phyloP scores from a whole-genome alignment of 164 flowering plant genomes.

The Dillenia turbinata region DNA sequence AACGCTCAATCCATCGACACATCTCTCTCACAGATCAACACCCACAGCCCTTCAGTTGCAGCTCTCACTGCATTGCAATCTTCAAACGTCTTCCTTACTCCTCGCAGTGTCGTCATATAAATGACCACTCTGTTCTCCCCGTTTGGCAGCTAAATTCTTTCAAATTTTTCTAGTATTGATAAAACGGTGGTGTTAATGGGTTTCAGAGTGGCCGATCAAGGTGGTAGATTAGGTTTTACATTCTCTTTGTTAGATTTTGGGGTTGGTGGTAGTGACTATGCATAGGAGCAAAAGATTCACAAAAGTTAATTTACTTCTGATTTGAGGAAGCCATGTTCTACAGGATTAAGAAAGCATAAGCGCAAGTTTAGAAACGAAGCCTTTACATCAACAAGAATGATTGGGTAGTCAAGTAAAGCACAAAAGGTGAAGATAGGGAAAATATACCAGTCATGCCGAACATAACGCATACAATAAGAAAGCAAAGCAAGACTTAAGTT shows the following conservation, averaged over 20 bases:
- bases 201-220: background rate
- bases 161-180: conserved; percentile 22
- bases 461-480: too few relatives aligned
- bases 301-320: too few relatives aligned
- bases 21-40: conserved; percentile 62
- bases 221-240: conserved; percentile 16
- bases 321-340: too few relatives aligned
- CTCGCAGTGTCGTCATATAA: conserved; percentile 76
- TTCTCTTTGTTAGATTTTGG: conserved; percentile 22
- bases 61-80: conserved; percentile 67
- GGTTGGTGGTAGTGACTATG: background rate
- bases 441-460: too few relatives aligned
- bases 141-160: conserved; percentile 45
- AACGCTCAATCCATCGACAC: conserved; percentile 84
- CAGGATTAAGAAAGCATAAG: too few relatives aligned
- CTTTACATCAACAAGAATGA: too few relatives aligned
- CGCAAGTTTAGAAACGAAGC: too few relatives aligned
- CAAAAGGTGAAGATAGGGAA: too few relatives aligned
- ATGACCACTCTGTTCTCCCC: conserved; percentile 72
- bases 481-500: too few relatives aligned
- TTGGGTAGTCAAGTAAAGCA: too few relatives aligned
- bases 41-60: conserved; percentile 52
- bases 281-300: too few relatives aligned
- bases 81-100: conserved; percentile 75
- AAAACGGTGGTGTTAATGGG: conserved; percentile 3